Percentiles rank a stretch among this genome's conserved stretches.
Conservation (phyloP, 768 basidiomycete genomes). For the Termitomyces sp. region DNA sequence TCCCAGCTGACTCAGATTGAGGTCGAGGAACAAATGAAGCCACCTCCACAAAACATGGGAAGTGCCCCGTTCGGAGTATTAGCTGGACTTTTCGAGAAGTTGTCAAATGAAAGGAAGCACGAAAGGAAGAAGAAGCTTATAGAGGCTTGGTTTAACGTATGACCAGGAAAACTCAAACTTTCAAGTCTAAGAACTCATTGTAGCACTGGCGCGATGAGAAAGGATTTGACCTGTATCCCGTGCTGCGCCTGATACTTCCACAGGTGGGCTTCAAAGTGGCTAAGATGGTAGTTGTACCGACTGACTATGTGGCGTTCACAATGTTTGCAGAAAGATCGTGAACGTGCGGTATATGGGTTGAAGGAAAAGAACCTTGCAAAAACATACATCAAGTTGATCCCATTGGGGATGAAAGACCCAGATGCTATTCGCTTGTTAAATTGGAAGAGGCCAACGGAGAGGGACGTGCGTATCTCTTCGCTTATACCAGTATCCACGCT, state of each 20-base stretch:
- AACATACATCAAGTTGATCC: constrained; percentile 86
- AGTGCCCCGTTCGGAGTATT: constrained; percentile 69
- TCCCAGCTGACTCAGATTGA: constrained; percentile 6
- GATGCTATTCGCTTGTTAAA: constrained; percentile 80
- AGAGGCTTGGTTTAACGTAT: constrained; percentile 77
- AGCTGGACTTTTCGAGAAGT: constrained; percentile 66
- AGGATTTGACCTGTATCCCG: constrained; percentile 85
- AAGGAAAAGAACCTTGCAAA: constrained; percentile 96
- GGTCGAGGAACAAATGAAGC: constrained; percentile 22
- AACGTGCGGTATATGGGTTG: constrained; percentile 86
- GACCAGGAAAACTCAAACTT: constrained; percentile 18
- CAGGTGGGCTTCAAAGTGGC: constrained; percentile 45
- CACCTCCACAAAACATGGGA: constrained; percentile 60
- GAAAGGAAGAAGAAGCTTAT: constrained; percentile 68
- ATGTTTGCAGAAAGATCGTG: constrained; percentile 76
- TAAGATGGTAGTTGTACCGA: background rate
- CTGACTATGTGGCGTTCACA: background rate
- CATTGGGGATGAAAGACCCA: constrained; percentile 71
- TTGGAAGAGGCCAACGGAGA: constrained; percentile 83
- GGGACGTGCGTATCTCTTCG: constrained; percentile 35
- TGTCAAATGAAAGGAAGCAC: constrained; percentile 68
- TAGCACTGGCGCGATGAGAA: constrained; percentile 86
- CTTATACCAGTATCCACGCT: background rate
- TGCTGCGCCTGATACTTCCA: constrained; percentile 84
- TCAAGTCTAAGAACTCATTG: constrained; percentile 10